Evolutionary conservation across 352 stramenopile species (phyloP).

Genomic region (Phytophthora kernoviae): DNA sequence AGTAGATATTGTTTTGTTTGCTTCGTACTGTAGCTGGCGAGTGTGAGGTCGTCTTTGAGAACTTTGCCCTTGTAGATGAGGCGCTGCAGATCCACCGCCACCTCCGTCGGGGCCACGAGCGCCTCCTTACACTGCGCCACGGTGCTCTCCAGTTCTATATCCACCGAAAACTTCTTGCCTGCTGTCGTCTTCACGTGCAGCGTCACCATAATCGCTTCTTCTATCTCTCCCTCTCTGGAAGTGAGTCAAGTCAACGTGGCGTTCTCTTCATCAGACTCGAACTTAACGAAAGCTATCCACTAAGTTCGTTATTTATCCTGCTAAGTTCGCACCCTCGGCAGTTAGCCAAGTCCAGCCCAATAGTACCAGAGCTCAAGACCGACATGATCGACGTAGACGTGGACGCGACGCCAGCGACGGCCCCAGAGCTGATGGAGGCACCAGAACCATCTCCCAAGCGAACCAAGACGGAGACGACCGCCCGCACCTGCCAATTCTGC

Average conservation of each 20-base stretch:
- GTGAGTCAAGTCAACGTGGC: not conserved
- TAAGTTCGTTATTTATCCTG: not conserved
- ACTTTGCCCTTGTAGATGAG: constrained; percentile 93
- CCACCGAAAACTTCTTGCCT: constrained; percentile 80
- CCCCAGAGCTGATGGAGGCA: constrained; percentile 1
- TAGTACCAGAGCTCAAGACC: not conserved
- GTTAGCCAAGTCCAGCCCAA: too few relatives aligned
- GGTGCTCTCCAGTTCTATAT: constrained; percentile 69
- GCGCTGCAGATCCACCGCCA: constrained; percentile 77
- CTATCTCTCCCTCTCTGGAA: constrained; percentile 9
- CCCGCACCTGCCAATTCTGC: constrained; percentile 47
- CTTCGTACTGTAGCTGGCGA: constrained; percentile 79
- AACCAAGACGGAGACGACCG: constrained; percentile 18
- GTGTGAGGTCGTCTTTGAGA: constrained; percentile 88
- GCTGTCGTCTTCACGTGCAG: constrained; percentile 85
- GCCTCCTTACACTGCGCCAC: constrained; percentile 81
- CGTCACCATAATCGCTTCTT: constrained; percentile 55
- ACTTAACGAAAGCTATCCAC: not conserved
- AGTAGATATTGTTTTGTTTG: too few relatives aligned
- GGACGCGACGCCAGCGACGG: constrained; percentile 2
- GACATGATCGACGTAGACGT: constrained; percentile 4
- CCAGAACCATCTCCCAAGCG: constrained; percentile 15
- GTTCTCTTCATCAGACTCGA: not conserved
- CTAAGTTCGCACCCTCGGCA: too few relatives aligned
- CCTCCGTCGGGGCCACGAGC: constrained; percentile 71